Base-by-base conservation (phyloP, 164 flowering plant genomes). In the Vitis rotundifolia region DNA sequence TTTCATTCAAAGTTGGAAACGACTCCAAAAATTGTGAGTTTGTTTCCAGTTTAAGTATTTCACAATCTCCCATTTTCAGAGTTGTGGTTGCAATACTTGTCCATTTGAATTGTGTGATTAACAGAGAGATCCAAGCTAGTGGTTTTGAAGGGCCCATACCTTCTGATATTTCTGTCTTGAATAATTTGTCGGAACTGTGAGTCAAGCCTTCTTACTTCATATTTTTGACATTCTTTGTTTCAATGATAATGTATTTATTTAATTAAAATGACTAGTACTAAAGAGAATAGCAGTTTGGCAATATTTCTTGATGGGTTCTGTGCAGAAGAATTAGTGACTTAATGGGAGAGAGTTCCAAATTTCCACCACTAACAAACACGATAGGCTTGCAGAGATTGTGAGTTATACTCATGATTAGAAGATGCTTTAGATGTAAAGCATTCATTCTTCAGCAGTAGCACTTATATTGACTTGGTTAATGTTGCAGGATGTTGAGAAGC, bases 291-390 rank as follows among this genome's bases (percentile, higher is more conserved):
- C 7, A 37, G 3, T 18, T 13, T 64, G 5, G 19, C 26, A 61
- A 37, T 37, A 37, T 37, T 37, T 37, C 1, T 3, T 3, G 44
- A 37, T 37, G 44, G 44, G 0, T 6, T 37, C 44, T 37, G 3
- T 71, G 68, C 82, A 83, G 84, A 70, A 76, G 82, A 66, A 83
- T 83, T 8, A 76, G 75, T 58, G 80, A 84, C 71, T 66, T 84
- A 16, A 56, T 54, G 52, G 83, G 85, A 53, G 70, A 49, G 2
- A 74, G 63, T 53, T 77, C 80, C 3, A 31, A 53, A 10, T 76
- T 81, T 67, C 87, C 83, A 48, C 51, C 28, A 5, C 68, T 83
- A 47, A 14, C 16, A 8, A 68, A 51, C 44, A 75, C 81, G 84
- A 59, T 18, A 54, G 1, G 19, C n/a, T 22, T 82, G 78, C 14